Conservation (phyloP, 23 red algal species). For the Gracilaria caudata region DNA sequence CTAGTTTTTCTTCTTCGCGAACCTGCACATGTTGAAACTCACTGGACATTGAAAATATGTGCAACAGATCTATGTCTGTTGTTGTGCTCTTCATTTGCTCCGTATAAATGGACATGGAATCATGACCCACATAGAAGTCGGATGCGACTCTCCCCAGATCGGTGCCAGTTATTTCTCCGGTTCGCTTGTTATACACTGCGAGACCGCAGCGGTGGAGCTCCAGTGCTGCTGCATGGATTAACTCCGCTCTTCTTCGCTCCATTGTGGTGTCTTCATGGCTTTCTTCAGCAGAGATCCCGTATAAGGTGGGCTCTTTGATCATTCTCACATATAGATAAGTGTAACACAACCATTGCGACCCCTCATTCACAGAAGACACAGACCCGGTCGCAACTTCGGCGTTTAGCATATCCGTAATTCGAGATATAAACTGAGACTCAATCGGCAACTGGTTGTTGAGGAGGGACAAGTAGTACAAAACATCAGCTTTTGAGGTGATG, state of each 20-base stretch:
- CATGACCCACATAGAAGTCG: slow-evolving; percentile 79
- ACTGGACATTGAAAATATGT: slow-evolving; percentile 65
- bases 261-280: slow-evolving; percentile 54
- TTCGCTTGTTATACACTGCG: slow-evolving; percentile 60
- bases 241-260: slow-evolving; percentile 56
- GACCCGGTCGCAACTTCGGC: slow-evolving; percentile 87
- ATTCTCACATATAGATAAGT: slow-evolving; percentile 94
- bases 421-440: slow-evolving; percentile 81
- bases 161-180: slow-evolving; percentile 61
- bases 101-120: slow-evolving; percentile 60
- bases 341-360: slow-evolving; percentile 83
- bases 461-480: slow-evolving; percentile 79
- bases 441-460: slow-evolving; percentile 83
- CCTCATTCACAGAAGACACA: slow-evolving; percentile 72
- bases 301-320: slow-evolving; percentile 70
- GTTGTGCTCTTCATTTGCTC: slow-evolving; percentile 49
- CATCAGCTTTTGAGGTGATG: slow-evolving; percentile 84
- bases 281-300: slow-evolving; percentile 76
- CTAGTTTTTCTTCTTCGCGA: slow-evolving; percentile 93
- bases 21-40: slow-evolving; percentile 85
- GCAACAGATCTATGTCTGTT: slow-evolving; percentile 82
- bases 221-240: slow-evolving; percentile 70
- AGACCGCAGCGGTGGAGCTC: slow-evolving; percentile 75
- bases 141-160: slow-evolving; percentile 85
- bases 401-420: slow-evolving; percentile 81